phyloP scores from a whole-genome alignment of 1,284 basidiomycete species.

The Cerioporus squamosus region DNA sequence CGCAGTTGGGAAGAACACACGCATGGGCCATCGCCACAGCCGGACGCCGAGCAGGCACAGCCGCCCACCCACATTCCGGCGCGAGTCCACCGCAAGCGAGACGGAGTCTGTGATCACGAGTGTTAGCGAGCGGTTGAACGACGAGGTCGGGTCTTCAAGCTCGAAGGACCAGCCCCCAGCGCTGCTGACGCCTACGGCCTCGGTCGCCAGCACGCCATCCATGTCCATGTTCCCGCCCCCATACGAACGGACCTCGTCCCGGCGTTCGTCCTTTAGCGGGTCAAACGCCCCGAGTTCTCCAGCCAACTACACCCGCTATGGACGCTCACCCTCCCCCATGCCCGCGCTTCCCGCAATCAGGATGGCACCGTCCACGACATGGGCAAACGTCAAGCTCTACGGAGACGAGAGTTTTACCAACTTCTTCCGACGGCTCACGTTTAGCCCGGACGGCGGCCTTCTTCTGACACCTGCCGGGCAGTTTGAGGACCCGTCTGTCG shows the following conservation, averaged over 20 bases:
- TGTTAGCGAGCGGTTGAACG: constrained; percentile 52
- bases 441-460: constrained; percentile 93
- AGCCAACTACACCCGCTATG: constrained; percentile 67
- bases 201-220: constrained; percentile 60
- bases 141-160: constrained; percentile 32
- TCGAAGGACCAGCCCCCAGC: constrained; percentile 34
- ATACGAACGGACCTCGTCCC: constrained; percentile 68
- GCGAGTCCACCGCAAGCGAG: constrained; percentile 79
- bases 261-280: constrained; percentile 87
- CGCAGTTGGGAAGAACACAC: constrained; percentile 80
- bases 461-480: constrained; percentile 95
- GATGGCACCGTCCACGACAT: constrained; percentile 51
- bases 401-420: constrained; percentile 96
- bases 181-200: constrained; percentile 68
- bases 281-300: constrained; percentile 80
- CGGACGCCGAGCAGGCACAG: constrained; percentile 65
- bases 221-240: constrained; percentile 74
- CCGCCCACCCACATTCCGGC: constrained; percentile 63
- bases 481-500: constrained; percentile 86
- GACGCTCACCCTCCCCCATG: constrained; percentile 89
- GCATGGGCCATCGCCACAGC: constrained; percentile 69
- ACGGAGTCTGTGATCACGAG: constrained; percentile 63
- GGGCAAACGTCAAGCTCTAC: constrained; percentile 74
- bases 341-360: constrained; percentile 89
- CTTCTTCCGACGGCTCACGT: constrained; percentile 93